A percentile compares a stretch with the other conserved stretches of the same genome.
Conservation (phyloP, 495 filamentous ascomycete genomes). For the Parathielavia appendiculata region DNA sequence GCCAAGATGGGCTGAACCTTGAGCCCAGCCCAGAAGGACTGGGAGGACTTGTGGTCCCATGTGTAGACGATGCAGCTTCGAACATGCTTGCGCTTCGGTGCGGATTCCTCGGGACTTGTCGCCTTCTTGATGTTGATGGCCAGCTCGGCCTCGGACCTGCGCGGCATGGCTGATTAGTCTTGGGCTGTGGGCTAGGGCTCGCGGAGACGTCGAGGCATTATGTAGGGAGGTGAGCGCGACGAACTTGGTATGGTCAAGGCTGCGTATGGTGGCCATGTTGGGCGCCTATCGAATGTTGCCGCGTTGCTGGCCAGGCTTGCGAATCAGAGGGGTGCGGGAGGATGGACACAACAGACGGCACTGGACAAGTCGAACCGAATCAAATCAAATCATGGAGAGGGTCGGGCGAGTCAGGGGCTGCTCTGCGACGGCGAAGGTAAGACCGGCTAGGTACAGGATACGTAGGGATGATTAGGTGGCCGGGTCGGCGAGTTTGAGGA, state of each 20-base stretch:
- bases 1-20: slow-evolving; percentile 98
- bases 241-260: slow-evolving; percentile 46
- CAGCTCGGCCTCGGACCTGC: slow-evolving; percentile 86
- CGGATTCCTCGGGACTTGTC: slow-evolving; percentile 90
- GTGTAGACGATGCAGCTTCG: slow-evolving; percentile 97
- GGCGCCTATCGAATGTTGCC: slow-evolving; percentile 22
- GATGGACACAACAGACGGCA: neutral
- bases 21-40: slow-evolving; percentile 95
- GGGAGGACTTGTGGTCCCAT: slow-evolving; percentile 97
- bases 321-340: neutral
- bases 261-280: slow-evolving; percentile 44
- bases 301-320: neutral
- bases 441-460: neutral
- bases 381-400: slow-evolving; percentile 1
- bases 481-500: neutral
- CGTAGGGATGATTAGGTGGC: neutral
- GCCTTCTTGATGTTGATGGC: slow-evolving; percentile 95
- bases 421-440: neutral
- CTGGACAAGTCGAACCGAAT: neutral
- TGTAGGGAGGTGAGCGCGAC: slow-evolving; percentile 6
- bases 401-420: neutral
- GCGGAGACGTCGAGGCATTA: neutral
- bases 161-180: slow-evolving; percentile 25
- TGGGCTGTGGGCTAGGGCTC: neutral
- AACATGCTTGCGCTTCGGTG: slow-evolving; percentile 98